phyloP scores from a whole-genome alignment of 2,329 filamentous ascomycete species.

The Paracoccidioides lutzii region DNA sequence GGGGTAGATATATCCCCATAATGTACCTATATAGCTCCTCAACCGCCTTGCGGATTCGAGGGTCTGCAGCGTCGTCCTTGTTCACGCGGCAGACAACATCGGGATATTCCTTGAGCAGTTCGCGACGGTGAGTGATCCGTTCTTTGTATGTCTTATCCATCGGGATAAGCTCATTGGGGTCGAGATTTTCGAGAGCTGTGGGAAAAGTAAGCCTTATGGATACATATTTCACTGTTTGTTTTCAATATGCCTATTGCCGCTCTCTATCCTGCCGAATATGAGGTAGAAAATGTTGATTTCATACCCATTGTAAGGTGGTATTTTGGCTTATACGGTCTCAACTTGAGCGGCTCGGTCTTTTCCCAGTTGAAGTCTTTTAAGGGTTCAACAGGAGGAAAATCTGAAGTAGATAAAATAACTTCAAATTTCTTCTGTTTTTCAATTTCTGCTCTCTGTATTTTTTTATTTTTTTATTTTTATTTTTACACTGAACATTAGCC shows the following conservation, averaged over 20 bases:
- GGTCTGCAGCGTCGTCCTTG: slow-evolving; percentile 21
- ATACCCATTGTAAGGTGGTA: slow-evolving; percentile 53
- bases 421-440: neutral
- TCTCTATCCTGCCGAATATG: neutral
- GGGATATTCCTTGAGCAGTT: slow-evolving; percentile 34
- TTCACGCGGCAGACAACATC: slow-evolving; percentile 29
- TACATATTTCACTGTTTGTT: neutral
- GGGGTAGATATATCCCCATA: slow-evolving; percentile 42
- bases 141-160: slow-evolving; percentile 48
- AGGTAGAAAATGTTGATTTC: slow-evolving; percentile 5
- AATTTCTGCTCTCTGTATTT: neutral
- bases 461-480: neutral
- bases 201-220: neutral
- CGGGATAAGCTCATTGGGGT: slow-evolving; percentile 42
- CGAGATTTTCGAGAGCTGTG: slow-evolving; percentile 40
- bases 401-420: neutral
- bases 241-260: neutral
- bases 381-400: slow-evolving; percentile 18
- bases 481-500: neutral
- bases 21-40: slow-evolving; percentile 46
- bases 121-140: slow-evolving; percentile 38
- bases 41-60: slow-evolving; percentile 35
- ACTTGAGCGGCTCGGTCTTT: slow-evolving; percentile 38
- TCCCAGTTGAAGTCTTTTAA: slow-evolving; percentile 40
- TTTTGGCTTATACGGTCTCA: slow-evolving; percentile 47